Evolutionary conservation across 352 stramenopile species (phyloP).

Genomic region (Thalassiosira ordinaria): DNA sequence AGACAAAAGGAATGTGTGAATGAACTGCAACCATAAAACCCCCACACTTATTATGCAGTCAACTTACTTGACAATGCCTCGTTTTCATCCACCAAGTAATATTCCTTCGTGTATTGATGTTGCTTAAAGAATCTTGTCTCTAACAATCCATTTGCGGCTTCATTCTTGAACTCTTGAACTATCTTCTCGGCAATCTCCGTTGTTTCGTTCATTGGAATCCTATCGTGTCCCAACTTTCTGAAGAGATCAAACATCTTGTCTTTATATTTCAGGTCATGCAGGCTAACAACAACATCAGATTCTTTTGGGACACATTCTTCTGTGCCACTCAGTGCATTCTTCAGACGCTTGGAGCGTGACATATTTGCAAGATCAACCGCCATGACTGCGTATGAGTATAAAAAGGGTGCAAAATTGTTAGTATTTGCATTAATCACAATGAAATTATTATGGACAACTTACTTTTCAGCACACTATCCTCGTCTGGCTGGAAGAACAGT

Average conservation of each 20-base stretch:
- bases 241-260: neutral
- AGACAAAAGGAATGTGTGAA: neutral
- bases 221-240: neutral
- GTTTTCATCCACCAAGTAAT: neutral
- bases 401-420: neutral
- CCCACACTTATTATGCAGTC: neutral
- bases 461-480: neutral
- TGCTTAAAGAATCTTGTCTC: neutral
- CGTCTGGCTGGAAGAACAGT: neutral
- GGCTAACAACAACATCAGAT: neutral
- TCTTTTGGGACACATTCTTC: neutral
- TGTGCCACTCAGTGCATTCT: too few species aligned
- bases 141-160: neutral
- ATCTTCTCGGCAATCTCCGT: neutral
- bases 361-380: too few species aligned
- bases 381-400: neutral
- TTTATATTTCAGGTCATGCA: neutral
- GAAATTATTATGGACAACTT: neutral
- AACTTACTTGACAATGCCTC: neutral
- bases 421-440: neutral
- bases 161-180: neutral
- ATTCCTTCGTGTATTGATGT: neutral
- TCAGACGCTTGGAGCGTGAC: too few species aligned
- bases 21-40: neutral
- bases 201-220: neutral